Percentiles rank a stretch among this genome's conserved stretches.
Evolutionary conservation across 345 rosid genomes (phyloP).

Genomic region (Geranium brycei): DNA sequence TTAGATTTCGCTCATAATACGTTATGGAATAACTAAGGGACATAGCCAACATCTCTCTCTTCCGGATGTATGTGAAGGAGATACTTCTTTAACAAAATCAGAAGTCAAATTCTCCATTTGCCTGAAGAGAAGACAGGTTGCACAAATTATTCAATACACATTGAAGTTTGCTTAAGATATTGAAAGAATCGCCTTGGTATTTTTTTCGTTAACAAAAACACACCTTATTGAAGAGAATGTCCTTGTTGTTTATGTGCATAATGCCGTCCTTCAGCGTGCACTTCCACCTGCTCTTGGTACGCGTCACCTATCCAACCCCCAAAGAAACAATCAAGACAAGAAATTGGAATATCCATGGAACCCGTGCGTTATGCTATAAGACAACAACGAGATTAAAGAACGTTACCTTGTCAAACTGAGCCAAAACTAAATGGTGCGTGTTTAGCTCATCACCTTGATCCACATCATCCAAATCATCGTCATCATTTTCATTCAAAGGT

Average conservation of each 20-base stretch:
- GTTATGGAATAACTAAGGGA: constrained; percentile 15
- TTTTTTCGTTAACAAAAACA: too few relatives aligned
- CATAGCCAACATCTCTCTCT: constrained; percentile 15
- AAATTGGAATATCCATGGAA: background rate
- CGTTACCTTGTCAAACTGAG: constrained; percentile 91
- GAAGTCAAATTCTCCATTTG: constrained; percentile 87
- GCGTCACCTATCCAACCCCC: constrained; percentile 55
- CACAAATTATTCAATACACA: background rate
- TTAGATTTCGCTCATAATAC: constrained; percentile 16
- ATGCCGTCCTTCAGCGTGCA: constrained; percentile 92
- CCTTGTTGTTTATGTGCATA: constrained; percentile 91
- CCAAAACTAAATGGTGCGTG: constrained; percentile 90
- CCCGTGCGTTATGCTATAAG: background rate
- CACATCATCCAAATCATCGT: constrained; percentile 81
- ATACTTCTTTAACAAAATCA: constrained; percentile 23
- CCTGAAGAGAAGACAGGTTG: constrained; percentile 33
- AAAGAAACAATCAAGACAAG: background rate
- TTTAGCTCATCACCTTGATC: constrained; percentile 84
- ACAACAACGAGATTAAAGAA: background rate
- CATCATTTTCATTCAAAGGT: constrained; percentile 84
- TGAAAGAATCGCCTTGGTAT: background rate
- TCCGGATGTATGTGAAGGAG: background rate
- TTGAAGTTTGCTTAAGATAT: background rate
- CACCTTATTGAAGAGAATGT: constrained; percentile 92
- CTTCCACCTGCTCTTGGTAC: constrained; percentile 94